Evolutionary conservation across 1,139 yeast species (phyloP).

Genomic region (Yamadazyma blattariae): DNA sequence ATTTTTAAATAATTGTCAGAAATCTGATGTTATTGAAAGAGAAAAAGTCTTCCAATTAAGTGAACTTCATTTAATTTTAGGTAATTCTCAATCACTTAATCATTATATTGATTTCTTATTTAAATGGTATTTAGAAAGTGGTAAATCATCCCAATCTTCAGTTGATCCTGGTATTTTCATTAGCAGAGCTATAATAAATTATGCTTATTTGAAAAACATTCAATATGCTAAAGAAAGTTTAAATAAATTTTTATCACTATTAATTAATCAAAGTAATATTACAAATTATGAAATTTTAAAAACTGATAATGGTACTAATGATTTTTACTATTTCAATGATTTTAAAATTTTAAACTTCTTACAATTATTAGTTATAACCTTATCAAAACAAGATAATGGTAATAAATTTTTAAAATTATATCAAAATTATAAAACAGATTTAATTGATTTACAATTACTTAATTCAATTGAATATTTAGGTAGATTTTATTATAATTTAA

Average conservation of each 20-base stretch:
- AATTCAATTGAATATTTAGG: constrained; percentile 50
- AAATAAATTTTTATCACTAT: constrained; percentile 33
- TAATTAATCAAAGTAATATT: constrained; percentile 18
- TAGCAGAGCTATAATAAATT: constrained; percentile 67
- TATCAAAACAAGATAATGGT: constrained; percentile 57
- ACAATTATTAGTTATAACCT: constrained; percentile 63
- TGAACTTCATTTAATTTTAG: constrained; percentile 63
- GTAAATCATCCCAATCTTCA: constrained; percentile 18
- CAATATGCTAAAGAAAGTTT: constrained; percentile 52
- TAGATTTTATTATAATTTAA: constrained; percentile 36
- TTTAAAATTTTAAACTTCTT: constrained; percentile 58
- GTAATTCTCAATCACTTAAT: constrained; percentile 58
- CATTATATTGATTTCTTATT: constrained; percentile 53
- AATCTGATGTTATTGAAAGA: constrained; percentile 21
- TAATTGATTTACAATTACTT: constrained; percentile 29
- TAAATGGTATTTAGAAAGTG: constrained; percentile 44
- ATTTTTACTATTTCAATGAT: constrained; percentile 20
- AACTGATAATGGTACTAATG: constrained; percentile 15
- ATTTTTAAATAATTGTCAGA: constrained; percentile 32
- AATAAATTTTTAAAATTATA: constrained; percentile 54
- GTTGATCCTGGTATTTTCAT: constrained; percentile 50
- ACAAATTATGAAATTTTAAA: constrained; percentile 12
- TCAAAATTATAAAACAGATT: constrained; percentile 30
- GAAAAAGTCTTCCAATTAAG: constrained; percentile 39
- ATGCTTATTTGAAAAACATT: constrained; percentile 61